Base-by-base conservation (phyloP, 2,329 filamentous ascomycete genomes). In the Coniella lustricola region DNA sequence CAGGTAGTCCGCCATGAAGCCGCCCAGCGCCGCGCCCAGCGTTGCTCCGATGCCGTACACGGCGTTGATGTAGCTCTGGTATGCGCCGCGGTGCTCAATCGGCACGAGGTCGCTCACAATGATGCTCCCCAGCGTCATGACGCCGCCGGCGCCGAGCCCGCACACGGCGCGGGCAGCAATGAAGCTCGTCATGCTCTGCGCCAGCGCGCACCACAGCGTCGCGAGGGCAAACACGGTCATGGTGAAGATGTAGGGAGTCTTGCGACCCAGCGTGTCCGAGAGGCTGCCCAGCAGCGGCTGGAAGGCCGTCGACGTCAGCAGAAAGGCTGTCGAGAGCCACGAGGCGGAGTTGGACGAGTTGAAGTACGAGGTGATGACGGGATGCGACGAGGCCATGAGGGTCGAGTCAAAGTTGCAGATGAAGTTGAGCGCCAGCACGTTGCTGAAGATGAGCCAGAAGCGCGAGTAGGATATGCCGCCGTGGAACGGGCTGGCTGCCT, bases 331-430 rank as follows among this genome's bases (percentile, higher is more conserved):
- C 2, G 85, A 89, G 4, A 91, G 72, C 87, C 87, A 93, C 2
- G 86, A 89, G 3, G 87, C 87, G 40, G 81, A 81, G 63, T 91
- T 89, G 29, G 85, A 86, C 42, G 84, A 78, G 52, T 82, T 70
- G 64, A 91, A 91, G 63, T 90, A 81, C 1, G 85, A 89, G 0
- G 86, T 90, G 53, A 91, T 89, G 49, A 64, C 84, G 0, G 87
- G 86, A 63, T 93, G 87, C 36, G 77, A 84, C 2, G 85, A 88
- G 4, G 85, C 85, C 85, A 91, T 90, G 55, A 91, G 77, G 3
- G 86, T 91, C 10, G 79, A 76, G 68, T 91, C 87, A 60, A 91
- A 90, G 61, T 73, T 81, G 31, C 70, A 68, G 14, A 82, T 69
- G 53, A 83, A 77, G 58, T 78, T 77, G 4, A 72, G 71, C n/a